phyloP scores from a whole-genome alignment of 257 asterid species.

The Misopates orontium region DNA sequence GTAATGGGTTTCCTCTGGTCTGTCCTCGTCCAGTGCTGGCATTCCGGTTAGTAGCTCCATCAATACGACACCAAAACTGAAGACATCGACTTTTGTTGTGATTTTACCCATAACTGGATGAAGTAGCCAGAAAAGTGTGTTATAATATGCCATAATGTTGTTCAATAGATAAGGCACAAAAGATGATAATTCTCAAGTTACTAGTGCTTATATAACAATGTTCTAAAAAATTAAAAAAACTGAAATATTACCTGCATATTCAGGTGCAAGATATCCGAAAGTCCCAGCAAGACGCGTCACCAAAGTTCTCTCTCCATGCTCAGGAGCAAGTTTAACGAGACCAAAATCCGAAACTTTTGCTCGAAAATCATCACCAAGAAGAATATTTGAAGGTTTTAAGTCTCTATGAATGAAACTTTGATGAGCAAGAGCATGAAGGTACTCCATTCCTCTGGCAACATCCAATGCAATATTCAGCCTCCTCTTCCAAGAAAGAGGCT shows the following conservation, averaged over 20 bases:
- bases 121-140: not conserved
- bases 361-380: conserved; percentile 77
- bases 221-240: not conserved
- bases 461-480: conserved; percentile 83
- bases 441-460: conserved; percentile 90
- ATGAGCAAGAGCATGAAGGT: conserved; percentile 76
- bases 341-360: conserved; percentile 92
- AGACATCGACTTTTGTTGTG: conserved; percentile 85
- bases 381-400: conserved; percentile 79
- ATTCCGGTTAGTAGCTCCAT: conserved; percentile 90
- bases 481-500: conserved; percentile 90
- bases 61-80: conserved; percentile 85
- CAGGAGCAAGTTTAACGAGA: conserved; percentile 87
- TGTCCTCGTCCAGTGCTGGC: conserved; percentile 70
- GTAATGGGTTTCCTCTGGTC: conserved; percentile 91
- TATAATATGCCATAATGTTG: not conserved
- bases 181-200: no score
- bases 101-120: conserved; percentile 78
- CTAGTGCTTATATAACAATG: no score
- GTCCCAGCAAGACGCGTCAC: conserved; percentile 90
- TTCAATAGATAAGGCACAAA: no score
- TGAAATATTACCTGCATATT: conserved; percentile 72
- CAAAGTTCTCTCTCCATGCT: conserved; percentile 66
- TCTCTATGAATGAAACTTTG: conserved; percentile 85
- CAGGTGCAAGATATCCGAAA: conserved; percentile 90